These are phyloP conservation scores for Podospora sp. DNA, from an alignment of 495 filamentous ascomycete species.

Conservation along the genomic window DNA sequence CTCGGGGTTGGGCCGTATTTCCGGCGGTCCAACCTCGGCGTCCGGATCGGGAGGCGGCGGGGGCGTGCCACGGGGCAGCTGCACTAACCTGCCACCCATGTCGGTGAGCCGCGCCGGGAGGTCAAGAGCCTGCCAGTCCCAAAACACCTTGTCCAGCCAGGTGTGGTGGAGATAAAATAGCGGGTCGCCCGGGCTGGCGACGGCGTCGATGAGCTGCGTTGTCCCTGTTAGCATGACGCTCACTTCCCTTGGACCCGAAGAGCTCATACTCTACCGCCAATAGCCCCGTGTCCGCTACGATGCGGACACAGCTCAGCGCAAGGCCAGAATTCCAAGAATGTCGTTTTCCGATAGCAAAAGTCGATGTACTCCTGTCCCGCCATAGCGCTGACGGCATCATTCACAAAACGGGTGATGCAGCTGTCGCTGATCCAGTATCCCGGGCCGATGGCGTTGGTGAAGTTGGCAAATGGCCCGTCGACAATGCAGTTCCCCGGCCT, in stretches of 20 bases:
- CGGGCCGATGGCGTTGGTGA: constrained; percentile 7
- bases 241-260: too few relatives aligned
- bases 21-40: not conserved
- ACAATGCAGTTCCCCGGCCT: constrained; percentile 38
- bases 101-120: constrained; percentile 31
- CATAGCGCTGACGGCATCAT: not conserved
- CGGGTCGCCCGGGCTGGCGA: constrained; percentile 45
- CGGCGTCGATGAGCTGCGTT: not conserved
- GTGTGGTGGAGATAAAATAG: constrained; percentile 56
- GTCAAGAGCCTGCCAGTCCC: constrained; percentile 50
- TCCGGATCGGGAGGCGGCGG: not conserved
- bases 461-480: constrained; percentile 39
- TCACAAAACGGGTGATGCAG: constrained; percentile 8
- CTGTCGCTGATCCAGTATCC: constrained; percentile 12
- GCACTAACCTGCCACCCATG: constrained; percentile 34
- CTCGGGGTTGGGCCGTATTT: constrained; percentile 14
- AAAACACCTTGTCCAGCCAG: constrained; percentile 55
- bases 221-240: too few relatives aligned
- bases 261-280: not conserved
- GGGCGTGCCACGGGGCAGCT: not conserved
- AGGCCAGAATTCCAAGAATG: constrained; percentile 12
- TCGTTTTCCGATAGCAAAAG: not conserved
- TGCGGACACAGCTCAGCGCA: constrained; percentile 11
- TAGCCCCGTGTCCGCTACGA: constrained; percentile 8
- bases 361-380: constrained; percentile 1